A percentile compares a stretch with the other conserved stretches of the same genome.
Conservation (phyloP, 768 basidiomycete species). For the Megacollybia marginata region DNA sequence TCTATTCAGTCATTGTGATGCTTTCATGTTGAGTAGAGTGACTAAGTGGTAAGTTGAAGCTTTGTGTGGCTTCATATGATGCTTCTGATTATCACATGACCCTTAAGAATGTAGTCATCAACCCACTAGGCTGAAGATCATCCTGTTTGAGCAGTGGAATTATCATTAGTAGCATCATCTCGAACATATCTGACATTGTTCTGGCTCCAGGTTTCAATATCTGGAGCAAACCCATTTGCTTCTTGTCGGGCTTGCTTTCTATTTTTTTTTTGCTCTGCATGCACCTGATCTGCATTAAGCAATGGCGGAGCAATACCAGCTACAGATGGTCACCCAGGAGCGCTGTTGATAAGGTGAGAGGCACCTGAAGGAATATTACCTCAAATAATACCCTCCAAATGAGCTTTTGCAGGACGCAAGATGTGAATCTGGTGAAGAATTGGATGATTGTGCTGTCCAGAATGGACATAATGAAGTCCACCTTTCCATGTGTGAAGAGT, state of each 20-base stretch:
- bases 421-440: not conserved
- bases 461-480: slow-evolving; percentile 1
- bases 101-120: no score
- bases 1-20: no score
- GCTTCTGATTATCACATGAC: no score
- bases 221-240: not conserved
- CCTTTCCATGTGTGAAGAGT: not conserved
- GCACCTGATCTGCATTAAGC: not conserved
- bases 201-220: not conserved
- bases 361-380: not conserved
- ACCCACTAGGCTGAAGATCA: no score
- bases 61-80: no score
- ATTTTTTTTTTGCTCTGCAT: not conserved
- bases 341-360: not conserved
- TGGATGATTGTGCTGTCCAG: slow-evolving; percentile 1
- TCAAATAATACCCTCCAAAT: not conserved
- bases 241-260: not conserved
- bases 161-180: no score
- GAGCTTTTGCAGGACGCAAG: not conserved
- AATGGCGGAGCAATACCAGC: not conserved
- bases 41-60: no score
- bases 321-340: not conserved
- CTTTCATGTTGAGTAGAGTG: no score
- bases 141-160: no score
- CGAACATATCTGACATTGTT: not conserved